These are phyloP conservation scores for Peronospora destructor DNA, from an alignment of 352 stramenopile genomes.

Conservation along the genomic window DNA sequence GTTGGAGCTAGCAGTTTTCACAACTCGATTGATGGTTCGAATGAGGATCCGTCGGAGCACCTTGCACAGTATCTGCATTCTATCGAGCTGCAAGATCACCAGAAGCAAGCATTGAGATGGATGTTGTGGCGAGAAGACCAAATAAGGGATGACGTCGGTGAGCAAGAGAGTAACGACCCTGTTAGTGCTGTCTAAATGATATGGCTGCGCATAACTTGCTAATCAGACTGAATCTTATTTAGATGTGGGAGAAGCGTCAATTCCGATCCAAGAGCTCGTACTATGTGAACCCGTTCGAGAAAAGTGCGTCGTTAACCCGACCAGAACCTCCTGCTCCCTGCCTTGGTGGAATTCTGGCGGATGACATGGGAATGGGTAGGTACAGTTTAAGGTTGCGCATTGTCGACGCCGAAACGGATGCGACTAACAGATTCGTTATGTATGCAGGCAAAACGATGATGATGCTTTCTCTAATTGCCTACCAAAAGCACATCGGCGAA, in stretches of 20 bases:
- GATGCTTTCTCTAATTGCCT: slow-evolving; percentile 55
- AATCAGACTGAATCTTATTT: slow-evolving; percentile 5
- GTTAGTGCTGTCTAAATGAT: slow-evolving; percentile 22
- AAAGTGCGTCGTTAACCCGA: slow-evolving; percentile 53
- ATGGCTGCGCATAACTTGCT: not conserved
- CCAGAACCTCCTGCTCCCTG: slow-evolving; percentile 52
- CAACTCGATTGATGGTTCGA: slow-evolving; percentile 3
- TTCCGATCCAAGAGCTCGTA: slow-evolving; percentile 49
- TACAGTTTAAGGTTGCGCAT: not conserved
- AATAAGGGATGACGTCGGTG: slow-evolving; percentile 13
- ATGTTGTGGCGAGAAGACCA: slow-evolving; percentile 81
- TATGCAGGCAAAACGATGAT: slow-evolving; percentile 72
- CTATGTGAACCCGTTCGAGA: slow-evolving; percentile 81
- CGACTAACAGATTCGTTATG: slow-evolving; percentile 3
- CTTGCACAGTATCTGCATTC: slow-evolving; percentile 46
- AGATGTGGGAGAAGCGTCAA: slow-evolving; percentile 69
- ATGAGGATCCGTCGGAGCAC: slow-evolving; percentile 28
- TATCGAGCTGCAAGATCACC: slow-evolving; percentile 71
- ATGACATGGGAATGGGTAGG: slow-evolving; percentile 89
- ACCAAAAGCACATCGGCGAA: slow-evolving; percentile 45
- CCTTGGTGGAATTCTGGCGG: slow-evolving; percentile 80
- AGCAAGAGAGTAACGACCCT: slow-evolving; percentile 36
- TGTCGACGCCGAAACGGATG: not conserved
- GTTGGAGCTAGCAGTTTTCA: slow-evolving; percentile 27
- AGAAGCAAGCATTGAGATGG: slow-evolving; percentile 79